Conservation (phyloP, 2,329 filamentous ascomycete genomes). For the Cladophialophora immunda region DNA sequence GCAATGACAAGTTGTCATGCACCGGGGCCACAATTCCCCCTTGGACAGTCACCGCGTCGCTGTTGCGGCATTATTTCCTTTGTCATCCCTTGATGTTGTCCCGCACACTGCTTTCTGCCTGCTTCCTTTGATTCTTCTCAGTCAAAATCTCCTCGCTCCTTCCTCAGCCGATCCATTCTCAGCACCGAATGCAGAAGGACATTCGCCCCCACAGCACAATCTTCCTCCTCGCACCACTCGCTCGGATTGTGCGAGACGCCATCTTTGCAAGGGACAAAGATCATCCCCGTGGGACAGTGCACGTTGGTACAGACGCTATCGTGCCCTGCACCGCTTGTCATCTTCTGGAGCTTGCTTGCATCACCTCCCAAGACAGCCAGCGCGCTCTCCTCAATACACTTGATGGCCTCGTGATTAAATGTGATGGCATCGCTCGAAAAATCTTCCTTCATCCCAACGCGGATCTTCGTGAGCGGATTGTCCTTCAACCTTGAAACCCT, state of each 20-base stretch:
- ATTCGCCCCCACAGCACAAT: slow-evolving; percentile 53
- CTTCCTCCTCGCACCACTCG: slow-evolving; percentile 68
- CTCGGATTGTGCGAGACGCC: slow-evolving; percentile 71
- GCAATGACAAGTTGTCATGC: slow-evolving; percentile 1
- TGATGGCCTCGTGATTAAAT: slow-evolving; percentile 74
- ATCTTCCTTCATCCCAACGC: slow-evolving; percentile 32
- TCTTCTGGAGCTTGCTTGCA: slow-evolving; percentile 57
- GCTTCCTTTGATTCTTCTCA: neutral
- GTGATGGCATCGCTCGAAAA: slow-evolving; percentile 61
- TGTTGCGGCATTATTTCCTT: neutral
- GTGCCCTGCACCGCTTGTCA: slow-evolving; percentile 72
- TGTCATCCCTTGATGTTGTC: neutral
- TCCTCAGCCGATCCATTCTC: slow-evolving; percentile 52
- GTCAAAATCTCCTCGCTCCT: slow-evolving; percentile 33
- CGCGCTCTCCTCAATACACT: slow-evolving; percentile 69
- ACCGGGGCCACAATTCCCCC: neutral
- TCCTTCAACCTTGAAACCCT: neutral
- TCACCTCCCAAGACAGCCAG: slow-evolving; percentile 58
- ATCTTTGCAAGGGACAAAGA: slow-evolving; percentile 71
- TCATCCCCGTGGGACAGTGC: slow-evolving; percentile 70
- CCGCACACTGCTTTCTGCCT: neutral
- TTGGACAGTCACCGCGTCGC: neutral
- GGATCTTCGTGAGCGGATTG: slow-evolving; percentile 25
- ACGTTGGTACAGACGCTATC: slow-evolving; percentile 70
- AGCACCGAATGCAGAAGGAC: slow-evolving; percentile 44